phyloP scores from a whole-genome alignment of 495 filamentous ascomycete genomes.

The Bryoglossum gracile region DNA sequence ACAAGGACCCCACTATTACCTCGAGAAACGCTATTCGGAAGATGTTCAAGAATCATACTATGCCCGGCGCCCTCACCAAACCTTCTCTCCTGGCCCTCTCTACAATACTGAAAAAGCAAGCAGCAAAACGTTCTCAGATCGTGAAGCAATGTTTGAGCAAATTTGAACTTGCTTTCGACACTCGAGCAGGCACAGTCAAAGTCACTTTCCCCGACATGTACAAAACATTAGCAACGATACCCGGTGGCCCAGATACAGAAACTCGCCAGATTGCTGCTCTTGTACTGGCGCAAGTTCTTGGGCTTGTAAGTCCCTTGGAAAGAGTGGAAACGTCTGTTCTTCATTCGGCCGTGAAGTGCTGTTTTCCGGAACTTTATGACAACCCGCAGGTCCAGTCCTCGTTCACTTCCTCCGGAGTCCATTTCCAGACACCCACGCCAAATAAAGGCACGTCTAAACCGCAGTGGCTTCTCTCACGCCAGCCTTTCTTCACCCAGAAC shows the following conservation, averaged over 20 bases:
- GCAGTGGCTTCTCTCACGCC: slow-evolving; percentile 46
- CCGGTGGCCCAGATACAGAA: no score
- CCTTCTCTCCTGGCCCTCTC: slow-evolving; percentile 53
- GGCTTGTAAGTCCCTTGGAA: slow-evolving; percentile 16
- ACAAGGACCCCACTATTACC: slow-evolving; percentile 69
- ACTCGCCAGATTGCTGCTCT: slow-evolving; percentile 19
- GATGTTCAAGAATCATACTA: slow-evolving; percentile 44
- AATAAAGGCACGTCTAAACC: background rate
- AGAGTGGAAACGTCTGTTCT: slow-evolving; percentile 6
- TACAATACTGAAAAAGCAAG: slow-evolving; percentile 27
- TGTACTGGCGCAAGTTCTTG: slow-evolving; percentile 15
- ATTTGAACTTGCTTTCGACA: slow-evolving; percentile 32
- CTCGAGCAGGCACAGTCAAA: slow-evolving; percentile 33
- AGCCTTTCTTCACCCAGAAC: no score
- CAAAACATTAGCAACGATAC: no score
- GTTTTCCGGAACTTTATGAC: slow-evolving; percentile 12
- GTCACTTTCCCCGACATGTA: slow-evolving; percentile 33
- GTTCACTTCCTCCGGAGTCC: slow-evolving; percentile 17
- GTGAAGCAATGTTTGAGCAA: slow-evolving; percentile 16
- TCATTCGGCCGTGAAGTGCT: background rate
- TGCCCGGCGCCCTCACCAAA: slow-evolving; percentile 65
- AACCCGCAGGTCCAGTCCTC: background rate
- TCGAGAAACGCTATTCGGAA: slow-evolving; percentile 72
- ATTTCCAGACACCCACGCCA: slow-evolving; percentile 2
- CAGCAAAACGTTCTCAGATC: slow-evolving; percentile 30